Percentiles rank a stretch among this genome's conserved stretches.
Evolutionary conservation across 352 stramenopile species (phyloP).

Genomic region (Poterioochromonas sp.): DNA sequence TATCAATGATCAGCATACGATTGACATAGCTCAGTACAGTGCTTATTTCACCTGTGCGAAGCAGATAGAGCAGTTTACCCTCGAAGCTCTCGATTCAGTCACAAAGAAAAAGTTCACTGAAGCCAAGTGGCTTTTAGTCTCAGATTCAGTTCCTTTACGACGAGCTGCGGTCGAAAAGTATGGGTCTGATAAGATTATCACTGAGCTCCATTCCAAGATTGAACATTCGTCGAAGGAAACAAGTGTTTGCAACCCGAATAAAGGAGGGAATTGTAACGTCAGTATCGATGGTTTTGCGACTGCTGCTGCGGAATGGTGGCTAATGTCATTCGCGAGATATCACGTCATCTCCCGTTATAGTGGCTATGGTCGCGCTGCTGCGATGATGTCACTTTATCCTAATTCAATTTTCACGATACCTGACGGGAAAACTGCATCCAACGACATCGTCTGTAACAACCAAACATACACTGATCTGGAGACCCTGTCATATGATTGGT

Average conservation of each 20-base stretch:
- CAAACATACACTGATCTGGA: constrained; percentile 6
- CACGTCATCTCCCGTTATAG: neutral
- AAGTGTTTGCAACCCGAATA: neutral
- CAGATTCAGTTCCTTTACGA: neutral
- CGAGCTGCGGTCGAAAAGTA: neutral
- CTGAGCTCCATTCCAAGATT: neutral
- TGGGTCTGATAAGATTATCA: constrained; percentile 12
- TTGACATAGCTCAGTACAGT: neutral
- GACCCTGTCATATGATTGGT: constrained; percentile 5
- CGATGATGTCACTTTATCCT: neutral
- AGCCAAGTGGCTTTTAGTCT: neutral
- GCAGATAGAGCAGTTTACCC: constrained; percentile 9
- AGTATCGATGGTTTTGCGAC: neutral
- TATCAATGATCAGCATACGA: neutral
- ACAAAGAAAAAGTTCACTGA: neutral
- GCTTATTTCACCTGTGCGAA: constrained; percentile 1
- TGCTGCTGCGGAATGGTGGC: constrained; percentile 24
- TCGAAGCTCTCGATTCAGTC: neutral
- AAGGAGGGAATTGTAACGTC: neutral
- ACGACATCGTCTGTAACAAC: neutral
- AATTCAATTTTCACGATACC: neutral
- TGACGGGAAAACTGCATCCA: neutral
- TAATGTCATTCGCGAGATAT: neutral
- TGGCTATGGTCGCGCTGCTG: constrained; percentile 9
- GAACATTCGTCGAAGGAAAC: constrained; percentile 23